Percentiles rank a stretch among this genome's conserved stretches.
phyloP scores from a whole-genome alignment of 2,329 filamentous ascomycete species.

The Phyllosticta citriasiana region DNA sequence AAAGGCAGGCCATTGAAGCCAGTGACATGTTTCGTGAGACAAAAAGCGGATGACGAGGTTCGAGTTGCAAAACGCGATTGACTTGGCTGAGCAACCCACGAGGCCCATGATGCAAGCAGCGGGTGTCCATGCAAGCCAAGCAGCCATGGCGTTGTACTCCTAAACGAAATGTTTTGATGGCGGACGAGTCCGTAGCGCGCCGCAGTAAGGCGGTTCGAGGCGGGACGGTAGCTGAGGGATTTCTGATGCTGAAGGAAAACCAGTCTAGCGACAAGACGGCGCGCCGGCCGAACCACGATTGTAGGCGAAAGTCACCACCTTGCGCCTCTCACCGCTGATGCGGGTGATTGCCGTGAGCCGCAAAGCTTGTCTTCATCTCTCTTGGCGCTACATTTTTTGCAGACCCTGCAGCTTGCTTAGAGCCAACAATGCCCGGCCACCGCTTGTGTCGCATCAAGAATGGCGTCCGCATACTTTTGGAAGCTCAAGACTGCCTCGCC shows the following conservation, averaged over 20 bases:
- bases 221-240: background rate
- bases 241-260: background rate
- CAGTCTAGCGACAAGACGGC: background rate
- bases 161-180: background rate
- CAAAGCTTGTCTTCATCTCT: slow-evolving; percentile 2
- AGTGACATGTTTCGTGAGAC: background rate
- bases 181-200: background rate
- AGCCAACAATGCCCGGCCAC: background rate
- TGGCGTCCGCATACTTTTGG: background rate
- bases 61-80: background rate
- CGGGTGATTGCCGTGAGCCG: slow-evolving; percentile 3
- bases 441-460: background rate
- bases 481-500: background rate
- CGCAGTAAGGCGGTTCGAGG: background rate
- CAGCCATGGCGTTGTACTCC: background rate
- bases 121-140: background rate
- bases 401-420: background rate
- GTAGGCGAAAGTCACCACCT: background rate
- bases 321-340: background rate
- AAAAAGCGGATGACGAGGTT: background rate
- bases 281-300: background rate
- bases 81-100: background rate
- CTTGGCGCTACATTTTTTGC: background rate
- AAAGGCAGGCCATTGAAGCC: background rate
- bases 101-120: background rate